These are phyloP conservation scores for Penicillium sp. DNA, from an alignment of 2,329 filamentous ascomycete genomes.

Conservation along the genomic window DNA sequence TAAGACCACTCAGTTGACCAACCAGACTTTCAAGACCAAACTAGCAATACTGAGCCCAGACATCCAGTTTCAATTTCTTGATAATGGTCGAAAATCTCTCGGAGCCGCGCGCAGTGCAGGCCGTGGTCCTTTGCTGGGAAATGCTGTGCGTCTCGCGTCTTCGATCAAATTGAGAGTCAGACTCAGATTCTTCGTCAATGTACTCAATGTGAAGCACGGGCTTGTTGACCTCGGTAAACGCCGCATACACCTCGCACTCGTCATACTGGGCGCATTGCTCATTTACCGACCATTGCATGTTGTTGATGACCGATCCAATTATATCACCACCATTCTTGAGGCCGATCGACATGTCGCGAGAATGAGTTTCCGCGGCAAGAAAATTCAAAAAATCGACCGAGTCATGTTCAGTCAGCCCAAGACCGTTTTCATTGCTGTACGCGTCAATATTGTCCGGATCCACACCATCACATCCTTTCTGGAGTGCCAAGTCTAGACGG, in stretches of 20 bases:
- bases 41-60: too few relatives aligned
- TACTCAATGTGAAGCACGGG: conserved; percentile 72
- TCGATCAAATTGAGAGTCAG: too few relatives aligned
- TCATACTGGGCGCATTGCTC: conserved; percentile 60
- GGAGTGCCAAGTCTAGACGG: conserved; percentile 54
- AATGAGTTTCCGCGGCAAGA: conserved; percentile 51
- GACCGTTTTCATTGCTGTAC: conserved; percentile 59
- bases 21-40: too few relatives aligned
- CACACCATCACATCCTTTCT: conserved; percentile 62
- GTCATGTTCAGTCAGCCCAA: conserved; percentile 53
- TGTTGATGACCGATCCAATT: conserved; percentile 46
- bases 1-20: too few relatives aligned
- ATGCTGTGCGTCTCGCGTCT: too few relatives aligned
- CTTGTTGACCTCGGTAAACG: conserved; percentile 56
- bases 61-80: too few relatives aligned
- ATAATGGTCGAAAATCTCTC: too few relatives aligned
- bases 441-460: conserved; percentile 68
- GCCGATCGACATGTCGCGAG: conserved; percentile 55
- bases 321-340: conserved; percentile 64
- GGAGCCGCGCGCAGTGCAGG: too few relatives aligned
- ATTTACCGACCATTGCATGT: conserved; percentile 62
- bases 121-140: too few relatives aligned
- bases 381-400: conserved; percentile 56
- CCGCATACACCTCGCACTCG: conserved; percentile 55
- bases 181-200: too few relatives aligned